phyloP scores from a whole-genome alignment of 1,284 basidiomycete species.

The Erythrobasidium hasegawianum region DNA sequence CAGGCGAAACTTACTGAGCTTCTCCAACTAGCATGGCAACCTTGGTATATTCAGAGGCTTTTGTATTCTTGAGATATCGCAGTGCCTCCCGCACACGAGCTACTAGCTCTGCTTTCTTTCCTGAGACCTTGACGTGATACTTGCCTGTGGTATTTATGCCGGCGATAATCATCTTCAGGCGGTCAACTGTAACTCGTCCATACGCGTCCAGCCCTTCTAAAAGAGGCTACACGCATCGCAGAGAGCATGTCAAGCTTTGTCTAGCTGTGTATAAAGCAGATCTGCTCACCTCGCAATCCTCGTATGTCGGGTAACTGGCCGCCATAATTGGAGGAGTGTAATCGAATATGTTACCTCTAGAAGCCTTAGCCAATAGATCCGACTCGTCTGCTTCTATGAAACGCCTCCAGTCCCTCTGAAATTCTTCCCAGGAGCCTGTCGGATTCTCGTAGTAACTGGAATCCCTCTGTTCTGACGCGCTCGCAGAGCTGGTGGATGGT shows the following conservation, averaged over 20 bases:
- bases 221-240: conserved; percentile 17
- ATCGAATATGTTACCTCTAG: background rate
- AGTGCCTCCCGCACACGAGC: conserved; percentile 13
- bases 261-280: no score
- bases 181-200: conserved; percentile 20
- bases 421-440: conserved; percentile 1
- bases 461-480: background rate
- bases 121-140: conserved; percentile 1
- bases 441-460: background rate
- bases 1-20: conserved; percentile 5
- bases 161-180: conserved; percentile 22
- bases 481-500: background rate
- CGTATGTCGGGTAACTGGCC: conserved; percentile 5
- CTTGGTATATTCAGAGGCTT: conserved; percentile 3
- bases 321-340: conserved; percentile 13
- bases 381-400: background rate
- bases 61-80: conserved; percentile 5
- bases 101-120: conserved; percentile 17
- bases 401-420: conserved; percentile 2
- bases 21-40: conserved; percentile 21
- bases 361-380: background rate
- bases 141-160: conserved; percentile 10
- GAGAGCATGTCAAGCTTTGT: no score
- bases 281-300: conserved; percentile 19
- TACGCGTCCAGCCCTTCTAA: conserved; percentile 17